Conservation (phyloP, 2,329 filamentous ascomycete species). For the Penicillium decumbens region DNA sequence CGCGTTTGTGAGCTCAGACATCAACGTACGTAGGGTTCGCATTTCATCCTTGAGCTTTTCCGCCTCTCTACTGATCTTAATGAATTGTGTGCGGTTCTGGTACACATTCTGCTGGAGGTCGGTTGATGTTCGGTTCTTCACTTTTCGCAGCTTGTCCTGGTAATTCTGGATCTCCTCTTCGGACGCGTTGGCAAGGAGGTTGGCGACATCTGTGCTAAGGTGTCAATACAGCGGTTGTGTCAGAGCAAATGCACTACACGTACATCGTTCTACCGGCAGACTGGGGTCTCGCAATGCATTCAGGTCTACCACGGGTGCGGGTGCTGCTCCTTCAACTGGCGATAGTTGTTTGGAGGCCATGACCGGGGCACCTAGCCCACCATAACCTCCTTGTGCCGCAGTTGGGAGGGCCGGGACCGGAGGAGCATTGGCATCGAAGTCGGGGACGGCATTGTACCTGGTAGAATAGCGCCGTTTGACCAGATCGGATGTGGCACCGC, state of each 20-base stretch:
- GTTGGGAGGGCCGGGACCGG: slow-evolving; percentile 64
- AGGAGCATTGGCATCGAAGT: slow-evolving; percentile 62
- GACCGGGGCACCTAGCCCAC: slow-evolving; percentile 42
- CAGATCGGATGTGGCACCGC: slow-evolving; percentile 65
- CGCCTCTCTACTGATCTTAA: slow-evolving; percentile 98
- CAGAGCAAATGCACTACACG: slow-evolving; percentile 24
- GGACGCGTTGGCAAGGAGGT: slow-evolving; percentile 73
- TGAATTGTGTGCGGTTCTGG: slow-evolving; percentile 96
- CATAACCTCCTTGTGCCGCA: slow-evolving; percentile 56
- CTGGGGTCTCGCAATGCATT: slow-evolving; percentile 75
- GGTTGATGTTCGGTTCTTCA: slow-evolving; percentile 71
- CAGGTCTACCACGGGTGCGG: slow-evolving; percentile 63
- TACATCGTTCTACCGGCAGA: slow-evolving; percentile 73
- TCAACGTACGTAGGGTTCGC: slow-evolving; percentile 80
- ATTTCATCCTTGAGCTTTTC: slow-evolving; percentile 97
- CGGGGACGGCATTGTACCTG: slow-evolving; percentile 73
- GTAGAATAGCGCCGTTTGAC: slow-evolving; percentile 95
- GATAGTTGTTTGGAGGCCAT: slow-evolving; percentile 41
- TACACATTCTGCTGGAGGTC: slow-evolving; percentile 94
- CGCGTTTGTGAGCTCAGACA: slow-evolving; percentile 84
- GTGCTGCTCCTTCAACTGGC: slow-evolving; percentile 54
- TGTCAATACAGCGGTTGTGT: slow-evolving; percentile 16
- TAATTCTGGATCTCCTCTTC: slow-evolving; percentile 83
- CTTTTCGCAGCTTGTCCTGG: slow-evolving; percentile 67
- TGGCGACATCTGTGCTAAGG: slow-evolving; percentile 45